These are phyloP conservation scores for Irpex sp. DNA, from an alignment of 1,284 basidiomycete species.

Conservation along the genomic window DNA sequence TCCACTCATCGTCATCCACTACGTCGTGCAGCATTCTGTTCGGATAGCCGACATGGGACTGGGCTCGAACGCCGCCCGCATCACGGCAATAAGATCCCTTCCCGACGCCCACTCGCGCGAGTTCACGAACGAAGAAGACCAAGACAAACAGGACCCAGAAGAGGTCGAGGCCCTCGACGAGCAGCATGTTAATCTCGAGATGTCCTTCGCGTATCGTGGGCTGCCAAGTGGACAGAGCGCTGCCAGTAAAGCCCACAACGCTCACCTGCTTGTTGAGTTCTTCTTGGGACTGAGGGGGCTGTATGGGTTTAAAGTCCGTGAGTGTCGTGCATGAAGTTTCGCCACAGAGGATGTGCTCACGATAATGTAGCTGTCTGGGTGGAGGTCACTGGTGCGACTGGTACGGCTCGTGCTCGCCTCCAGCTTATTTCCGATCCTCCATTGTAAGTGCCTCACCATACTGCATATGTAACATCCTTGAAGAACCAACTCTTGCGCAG, in stretches of 20 bases:
- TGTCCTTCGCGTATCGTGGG: slow-evolving; percentile 74
- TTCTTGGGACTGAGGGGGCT: slow-evolving; percentile 54
- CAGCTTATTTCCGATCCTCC: slow-evolving; percentile 78
- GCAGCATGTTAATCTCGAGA: slow-evolving; percentile 61
- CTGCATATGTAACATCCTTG: background rate
- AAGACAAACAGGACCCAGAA: slow-evolving; percentile 17
- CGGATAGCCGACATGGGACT: slow-evolving; percentile 33
- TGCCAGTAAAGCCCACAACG: slow-evolving; percentile 50
- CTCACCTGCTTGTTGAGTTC: slow-evolving; percentile 69
- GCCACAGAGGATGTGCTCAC: background rate
- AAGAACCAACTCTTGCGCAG: slow-evolving; percentile 28
- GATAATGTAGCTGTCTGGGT: slow-evolving; percentile 60
- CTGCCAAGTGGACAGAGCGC: slow-evolving; percentile 42
- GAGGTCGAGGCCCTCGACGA: slow-evolving; percentile 24
- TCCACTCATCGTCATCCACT: background rate
- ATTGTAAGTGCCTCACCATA: slow-evolving; percentile 43
- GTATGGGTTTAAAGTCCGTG: slow-evolving; percentile 40
- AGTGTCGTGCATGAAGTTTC: slow-evolving; percentile 15
- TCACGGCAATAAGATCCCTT: slow-evolving; percentile 34
- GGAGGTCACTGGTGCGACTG: slow-evolving; percentile 72
- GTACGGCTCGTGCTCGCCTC: slow-evolving; percentile 71
- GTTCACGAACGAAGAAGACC: slow-evolving; percentile 15
- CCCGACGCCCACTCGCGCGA: slow-evolving; percentile 22
- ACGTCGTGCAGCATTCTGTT: slow-evolving; percentile 29
- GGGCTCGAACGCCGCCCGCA: slow-evolving; percentile 32